These are phyloP conservation scores for Naematelia encephala DNA, from an alignment of 768 basidiomycete genomes.

Conservation along the genomic window DNA sequence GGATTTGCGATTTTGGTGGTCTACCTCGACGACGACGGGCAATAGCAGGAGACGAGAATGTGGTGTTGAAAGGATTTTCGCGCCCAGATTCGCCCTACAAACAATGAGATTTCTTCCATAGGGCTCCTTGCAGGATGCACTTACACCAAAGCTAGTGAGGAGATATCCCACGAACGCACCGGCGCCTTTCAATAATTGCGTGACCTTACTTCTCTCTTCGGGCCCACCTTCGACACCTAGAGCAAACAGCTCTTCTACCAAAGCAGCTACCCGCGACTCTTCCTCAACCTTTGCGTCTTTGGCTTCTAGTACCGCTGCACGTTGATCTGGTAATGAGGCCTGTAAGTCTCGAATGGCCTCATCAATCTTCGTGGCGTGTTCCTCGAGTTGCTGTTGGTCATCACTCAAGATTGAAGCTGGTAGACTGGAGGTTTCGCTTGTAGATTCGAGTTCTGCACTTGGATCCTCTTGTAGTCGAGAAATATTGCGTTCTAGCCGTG, in stretches of 20 bases:
- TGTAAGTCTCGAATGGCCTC: constrained; percentile 3
- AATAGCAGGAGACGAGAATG: constrained; percentile 38
- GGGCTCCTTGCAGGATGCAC: not conserved
- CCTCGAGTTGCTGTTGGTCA: constrained; percentile 4
- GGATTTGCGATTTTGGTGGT: constrained; percentile 29
- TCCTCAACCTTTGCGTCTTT: constrained; percentile 25
- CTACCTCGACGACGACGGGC: constrained; percentile 35
- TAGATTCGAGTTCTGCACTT: constrained; percentile 2
- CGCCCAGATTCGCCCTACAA: not conserved
- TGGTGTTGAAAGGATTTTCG: constrained; percentile 9
- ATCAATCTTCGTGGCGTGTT: not conserved
- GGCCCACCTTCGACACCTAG: constrained; percentile 12
- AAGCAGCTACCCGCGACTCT: constrained; percentile 17
- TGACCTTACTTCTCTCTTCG: constrained; percentile 20
- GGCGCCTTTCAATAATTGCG: constrained; percentile 17
- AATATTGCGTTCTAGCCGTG: constrained; percentile 20
- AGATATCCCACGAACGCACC: constrained; percentile 25
- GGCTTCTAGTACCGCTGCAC: constrained; percentile 10
- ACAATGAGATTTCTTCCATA: not conserved
- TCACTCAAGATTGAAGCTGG: constrained; percentile 10
- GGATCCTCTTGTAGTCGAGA: constrained; percentile 6
- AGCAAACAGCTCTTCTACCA: constrained; percentile 22
- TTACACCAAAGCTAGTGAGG: not conserved
- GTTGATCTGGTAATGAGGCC: constrained; percentile 10
- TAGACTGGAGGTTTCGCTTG: constrained; percentile 3